A percentile compares a stretch with the other conserved stretches of the same genome.
These are phyloP conservation scores for Pichia californica DNA, from an alignment of 805 yeast species.

Conservation along the genomic window DNA sequence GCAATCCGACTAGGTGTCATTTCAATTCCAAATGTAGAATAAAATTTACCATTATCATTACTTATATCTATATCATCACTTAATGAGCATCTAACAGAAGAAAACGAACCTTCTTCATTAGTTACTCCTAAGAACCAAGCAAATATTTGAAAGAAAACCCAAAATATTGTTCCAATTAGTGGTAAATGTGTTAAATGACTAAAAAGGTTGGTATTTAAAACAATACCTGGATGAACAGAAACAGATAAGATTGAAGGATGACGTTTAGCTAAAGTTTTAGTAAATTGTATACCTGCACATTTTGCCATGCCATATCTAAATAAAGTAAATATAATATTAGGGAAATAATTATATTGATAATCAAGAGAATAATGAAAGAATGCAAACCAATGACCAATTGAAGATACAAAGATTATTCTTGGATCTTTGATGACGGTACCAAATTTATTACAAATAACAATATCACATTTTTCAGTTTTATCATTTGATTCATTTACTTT, in stretches of 20 bases:
- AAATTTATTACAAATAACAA: conserved; percentile 1
- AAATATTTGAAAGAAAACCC: conserved; percentile 65
- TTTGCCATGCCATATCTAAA: conserved; percentile 73
- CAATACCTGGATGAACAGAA: conserved; percentile 79
- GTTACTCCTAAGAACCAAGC: conserved; percentile 66
- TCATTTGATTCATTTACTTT: not conserved
- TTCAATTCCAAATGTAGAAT: conserved; percentile 52
- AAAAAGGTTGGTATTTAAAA: conserved; percentile 74
- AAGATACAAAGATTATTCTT: conserved; percentile 56
- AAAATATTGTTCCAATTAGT: conserved; percentile 65
- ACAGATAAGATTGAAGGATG: conserved; percentile 60
- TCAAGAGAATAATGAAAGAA: conserved; percentile 41
- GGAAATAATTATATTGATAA: conserved; percentile 47
- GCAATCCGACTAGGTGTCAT: conserved; percentile 55
- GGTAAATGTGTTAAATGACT: conserved; percentile 76
- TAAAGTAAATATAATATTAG: conserved; percentile 70
- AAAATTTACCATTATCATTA: conserved; percentile 66
- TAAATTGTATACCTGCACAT: conserved; percentile 69
- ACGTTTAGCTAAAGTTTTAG: conserved; percentile 54
- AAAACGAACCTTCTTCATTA: conserved; percentile 62
- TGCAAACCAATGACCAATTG: conserved; percentile 57
- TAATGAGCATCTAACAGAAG: conserved; percentile 58
- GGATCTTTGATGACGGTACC: conserved; percentile 29
- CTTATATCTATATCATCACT: conserved; percentile 42
- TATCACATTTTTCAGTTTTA: not conserved